Percentiles rank a stretch among this genome's conserved stretches.
Conservation (phyloP, 1,284 basidiomycete species). For the Ganoderma leucocontextum region DNA sequence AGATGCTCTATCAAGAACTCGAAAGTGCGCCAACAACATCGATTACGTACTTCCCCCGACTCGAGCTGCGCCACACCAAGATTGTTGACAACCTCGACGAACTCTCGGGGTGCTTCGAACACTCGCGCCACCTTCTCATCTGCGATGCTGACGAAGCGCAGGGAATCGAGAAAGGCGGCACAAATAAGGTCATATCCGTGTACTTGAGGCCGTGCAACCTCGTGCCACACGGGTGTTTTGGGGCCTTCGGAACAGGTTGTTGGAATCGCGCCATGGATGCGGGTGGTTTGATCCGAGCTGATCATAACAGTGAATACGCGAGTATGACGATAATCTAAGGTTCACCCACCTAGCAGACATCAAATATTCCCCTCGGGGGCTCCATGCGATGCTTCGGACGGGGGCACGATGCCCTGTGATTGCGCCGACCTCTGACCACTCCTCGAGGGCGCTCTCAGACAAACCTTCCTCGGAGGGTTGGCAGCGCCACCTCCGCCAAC, state of each 20-base stretch:
- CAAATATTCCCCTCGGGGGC: conserved; percentile 83
- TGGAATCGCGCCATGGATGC: conserved; percentile 74
- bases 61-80: conserved; percentile 58
- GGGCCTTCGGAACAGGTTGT: conserved; percentile 34
- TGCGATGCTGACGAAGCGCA: conserved; percentile 86
- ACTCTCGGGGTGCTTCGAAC: conserved; percentile 87
- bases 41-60: conserved; percentile 52
- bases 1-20: background rate
- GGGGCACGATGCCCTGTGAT: conserved; percentile 83
- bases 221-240: conserved; percentile 73
- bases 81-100: conserved; percentile 67
- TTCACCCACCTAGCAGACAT: conserved; percentile 78
- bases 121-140: conserved; percentile 94
- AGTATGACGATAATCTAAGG: background rate
- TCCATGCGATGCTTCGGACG: conserved; percentile 86
- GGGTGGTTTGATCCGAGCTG: conserved; percentile 83
- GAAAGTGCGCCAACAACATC: background rate
- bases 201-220: conserved; percentile 89
- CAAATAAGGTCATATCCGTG: conserved; percentile 95
- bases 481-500: conserved; percentile 86
- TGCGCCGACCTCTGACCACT: conserved; percentile 82
- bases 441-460: conserved; percentile 27
- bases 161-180: conserved; percentile 75
- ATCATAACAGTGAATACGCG: conserved; percentile 37
- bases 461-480: conserved; percentile 10